Evolutionary conservation across 805 yeast species (phyloP).

Genomic region (Wickerhamomyces mucosus): DNA sequence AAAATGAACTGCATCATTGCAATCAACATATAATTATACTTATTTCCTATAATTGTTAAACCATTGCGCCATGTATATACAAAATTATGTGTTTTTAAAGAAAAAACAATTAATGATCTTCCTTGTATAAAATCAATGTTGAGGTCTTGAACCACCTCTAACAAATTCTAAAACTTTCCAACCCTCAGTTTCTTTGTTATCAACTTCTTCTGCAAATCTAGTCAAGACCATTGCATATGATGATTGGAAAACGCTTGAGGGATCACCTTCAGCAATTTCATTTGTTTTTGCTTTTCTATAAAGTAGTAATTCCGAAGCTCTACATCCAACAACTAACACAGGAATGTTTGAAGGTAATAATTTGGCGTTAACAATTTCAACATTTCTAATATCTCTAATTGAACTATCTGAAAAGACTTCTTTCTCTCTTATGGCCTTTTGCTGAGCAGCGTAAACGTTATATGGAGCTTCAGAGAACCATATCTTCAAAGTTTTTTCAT

Average conservation of each 20-base stretch:
- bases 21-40: no score
- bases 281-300: slow-evolving; percentile 88
- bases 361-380: slow-evolving; percentile 83
- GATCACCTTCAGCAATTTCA: slow-evolving; percentile 92
- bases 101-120: background rate
- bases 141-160: slow-evolving; percentile 84
- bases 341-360: slow-evolving; percentile 86
- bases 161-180: slow-evolving; percentile 95
- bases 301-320: slow-evolving; percentile 92
- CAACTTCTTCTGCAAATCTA: slow-evolving; percentile 86
- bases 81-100: no score
- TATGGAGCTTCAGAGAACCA: slow-evolving; percentile 98
- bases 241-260: slow-evolving; percentile 83
- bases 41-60: no score
- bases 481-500: slow-evolving; percentile 65
- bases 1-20: slow-evolving; percentile 1
- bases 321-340: slow-evolving; percentile 84
- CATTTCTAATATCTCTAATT: slow-evolving; percentile 90
- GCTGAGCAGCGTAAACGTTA: slow-evolving; percentile 89
- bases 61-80: no score
- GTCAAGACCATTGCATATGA: slow-evolving; percentile 96
- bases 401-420: slow-evolving; percentile 86
- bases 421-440: slow-evolving; percentile 86
- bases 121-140: slow-evolving; percentile 21
- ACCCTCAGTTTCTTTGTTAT: slow-evolving; percentile 86